Evolutionary conservation across 306 rosid genomes (phyloP).

Genomic region (Inga oerstediana): DNA sequence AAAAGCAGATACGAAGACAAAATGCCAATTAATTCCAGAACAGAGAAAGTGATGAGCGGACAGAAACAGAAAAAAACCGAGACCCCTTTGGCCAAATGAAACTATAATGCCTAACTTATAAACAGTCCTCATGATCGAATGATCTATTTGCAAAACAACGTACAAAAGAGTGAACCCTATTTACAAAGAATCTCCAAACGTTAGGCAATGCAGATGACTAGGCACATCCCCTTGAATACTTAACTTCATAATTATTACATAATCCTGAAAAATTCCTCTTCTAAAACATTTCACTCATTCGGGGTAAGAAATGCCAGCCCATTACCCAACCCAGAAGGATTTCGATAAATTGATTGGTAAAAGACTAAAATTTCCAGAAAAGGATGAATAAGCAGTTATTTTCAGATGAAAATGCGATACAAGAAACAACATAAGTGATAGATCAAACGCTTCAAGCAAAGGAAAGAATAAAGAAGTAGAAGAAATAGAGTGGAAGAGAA

Average conservation of each 20-base stretch:
- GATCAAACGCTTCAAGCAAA: slow-evolving; percentile 19
- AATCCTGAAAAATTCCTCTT: not conserved
- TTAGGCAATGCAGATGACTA: slow-evolving; percentile 1
- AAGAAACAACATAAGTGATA: slow-evolving; percentile 1
- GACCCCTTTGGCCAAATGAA: not conserved
- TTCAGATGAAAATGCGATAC: not conserved
- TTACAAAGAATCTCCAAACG: slow-evolving; percentile 5
- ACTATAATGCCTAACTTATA: not conserved
- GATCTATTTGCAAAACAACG: not conserved
- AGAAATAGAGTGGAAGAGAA: not conserved
- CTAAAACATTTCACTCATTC: not conserved
- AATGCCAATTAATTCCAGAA: not conserved
- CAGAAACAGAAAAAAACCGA: not conserved
- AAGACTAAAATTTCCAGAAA: not conserved
- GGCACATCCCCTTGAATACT: not conserved
- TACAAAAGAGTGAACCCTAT: slow-evolving; percentile 40
- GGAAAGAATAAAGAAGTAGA: not conserved
- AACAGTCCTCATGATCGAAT: not conserved
- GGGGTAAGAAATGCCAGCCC: slow-evolving; percentile 2
- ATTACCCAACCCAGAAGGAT: slow-evolving; percentile 17
- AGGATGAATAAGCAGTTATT: not conserved
- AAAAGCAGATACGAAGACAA: not conserved
- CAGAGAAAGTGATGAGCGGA: not conserved
- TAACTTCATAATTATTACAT: slow-evolving; percentile 9
- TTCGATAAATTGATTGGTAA: slow-evolving; percentile 6